A percentile compares a stretch with the other conserved stretches of the same genome.
phyloP scores from a whole-genome alignment of 148 eudicot species.

The Salicornia ramosissima region DNA sequence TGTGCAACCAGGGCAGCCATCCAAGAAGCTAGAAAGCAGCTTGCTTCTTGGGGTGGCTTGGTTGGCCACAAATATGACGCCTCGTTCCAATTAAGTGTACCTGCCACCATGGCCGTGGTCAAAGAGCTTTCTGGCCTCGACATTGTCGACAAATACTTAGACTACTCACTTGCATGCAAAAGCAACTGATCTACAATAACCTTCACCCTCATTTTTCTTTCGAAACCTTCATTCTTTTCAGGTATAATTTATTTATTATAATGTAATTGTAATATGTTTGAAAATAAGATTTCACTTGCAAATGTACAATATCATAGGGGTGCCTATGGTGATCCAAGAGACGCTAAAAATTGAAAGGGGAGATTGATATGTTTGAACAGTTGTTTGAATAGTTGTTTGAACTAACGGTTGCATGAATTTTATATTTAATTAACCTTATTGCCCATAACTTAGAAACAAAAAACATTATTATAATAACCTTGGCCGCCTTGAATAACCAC shows the following conservation, averaged over 20 bases:
- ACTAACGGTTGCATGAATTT: no score
- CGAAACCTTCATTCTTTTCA: not conserved
- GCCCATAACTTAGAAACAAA: no score
- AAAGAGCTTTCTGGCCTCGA: slow-evolving; percentile 83
- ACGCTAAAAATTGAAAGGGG: not conserved
- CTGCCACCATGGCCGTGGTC: slow-evolving; percentile 85
- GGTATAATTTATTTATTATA: no score
- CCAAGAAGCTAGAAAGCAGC: slow-evolving; percentile 73
- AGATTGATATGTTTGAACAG: not conserved
- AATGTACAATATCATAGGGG: not conserved
- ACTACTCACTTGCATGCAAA: slow-evolving; percentile 12
- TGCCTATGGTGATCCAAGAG: not conserved
- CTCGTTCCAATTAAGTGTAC: slow-evolving; percentile 64
- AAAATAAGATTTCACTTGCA: no score
- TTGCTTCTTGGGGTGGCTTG: slow-evolving; percentile 47
- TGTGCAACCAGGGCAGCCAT: slow-evolving; percentile 86
- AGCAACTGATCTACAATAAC: slow-evolving; percentile 1
- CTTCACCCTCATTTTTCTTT: not conserved
- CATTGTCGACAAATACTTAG: slow-evolving; percentile 53
- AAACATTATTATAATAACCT: no score
- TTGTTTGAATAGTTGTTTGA: no score
- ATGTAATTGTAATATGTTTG: no score
- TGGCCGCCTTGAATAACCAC: no score
- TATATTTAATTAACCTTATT: no score
- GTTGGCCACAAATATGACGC: slow-evolving; percentile 30